Conservation (phyloP, 352 stramenopile species). For the Phytopythium montanum region DNA sequence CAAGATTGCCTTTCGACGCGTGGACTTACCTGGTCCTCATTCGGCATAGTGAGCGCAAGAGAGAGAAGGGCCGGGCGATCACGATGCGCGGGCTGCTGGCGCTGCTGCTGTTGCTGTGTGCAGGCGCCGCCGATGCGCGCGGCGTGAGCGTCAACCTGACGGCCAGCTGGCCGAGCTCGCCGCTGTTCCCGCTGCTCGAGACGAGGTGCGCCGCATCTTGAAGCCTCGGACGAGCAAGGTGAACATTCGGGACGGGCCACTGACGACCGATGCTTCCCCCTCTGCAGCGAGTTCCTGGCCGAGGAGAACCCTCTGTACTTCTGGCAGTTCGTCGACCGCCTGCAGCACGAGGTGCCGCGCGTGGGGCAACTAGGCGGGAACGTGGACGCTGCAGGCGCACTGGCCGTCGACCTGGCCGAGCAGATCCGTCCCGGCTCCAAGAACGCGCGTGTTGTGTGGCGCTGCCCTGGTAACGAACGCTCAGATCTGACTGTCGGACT, state of each 20-base stretch:
- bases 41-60: conserved; percentile 1
- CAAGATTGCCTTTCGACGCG: neutral
- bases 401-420: conserved; percentile 53
- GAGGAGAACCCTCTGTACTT: conserved; percentile 78
- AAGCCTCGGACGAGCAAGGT: too few relatives aligned
- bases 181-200: conserved; percentile 52
- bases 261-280: neutral
- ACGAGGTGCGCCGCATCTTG: conserved; percentile 34
- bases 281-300: conserved; percentile 72
- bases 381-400: conserved; percentile 40
- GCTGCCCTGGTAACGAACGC: neutral
- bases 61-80: neutral
- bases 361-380: conserved; percentile 32
- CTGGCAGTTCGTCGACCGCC: conserved; percentile 64
- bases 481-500: neutral
- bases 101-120: conserved; percentile 17
- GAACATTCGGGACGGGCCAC: neutral
- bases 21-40: neutral
- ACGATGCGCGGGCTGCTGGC: conserved; percentile 18
- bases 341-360: conserved; percentile 27
- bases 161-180: conserved; percentile 56
- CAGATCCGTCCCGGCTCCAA: conserved; percentile 56
- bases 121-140: conserved; percentile 19
- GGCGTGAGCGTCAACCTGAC: conserved; percentile 52
- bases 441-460: conserved; percentile 30